Evolutionary conservation across 352 stramenopile species (phyloP).

Genomic region (Thraustochytrium striatum): DNA sequence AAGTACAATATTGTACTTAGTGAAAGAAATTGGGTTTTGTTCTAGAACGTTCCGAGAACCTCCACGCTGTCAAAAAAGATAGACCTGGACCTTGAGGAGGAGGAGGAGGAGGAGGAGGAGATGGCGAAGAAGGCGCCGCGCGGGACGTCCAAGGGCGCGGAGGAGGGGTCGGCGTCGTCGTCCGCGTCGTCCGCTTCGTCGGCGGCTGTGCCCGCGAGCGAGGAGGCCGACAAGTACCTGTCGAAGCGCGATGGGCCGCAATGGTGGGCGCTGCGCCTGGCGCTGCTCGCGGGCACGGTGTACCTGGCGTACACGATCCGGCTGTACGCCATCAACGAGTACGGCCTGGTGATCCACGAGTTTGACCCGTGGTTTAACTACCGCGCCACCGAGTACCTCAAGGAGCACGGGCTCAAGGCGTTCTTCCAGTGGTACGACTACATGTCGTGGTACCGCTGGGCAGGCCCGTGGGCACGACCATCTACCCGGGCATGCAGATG

Average conservation of each 20-base stretch:
- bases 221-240: not conserved
- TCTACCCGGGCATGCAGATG: constrained; percentile 72
- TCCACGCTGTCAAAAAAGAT: too few species aligned
- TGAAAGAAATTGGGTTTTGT: too few species aligned
- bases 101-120: too few species aligned
- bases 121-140: too few species aligned
- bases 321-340: constrained; percentile 48
- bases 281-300: not conserved
- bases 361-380: constrained; percentile 97
- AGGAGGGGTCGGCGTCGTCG: too few species aligned
- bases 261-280: constrained; percentile 15
- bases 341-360: constrained; percentile 74
- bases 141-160: too few species aligned
- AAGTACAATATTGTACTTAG: too few species aligned
- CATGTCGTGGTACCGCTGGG: constrained; percentile 78
- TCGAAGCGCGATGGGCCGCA: not conserved
- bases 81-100: too few species aligned
- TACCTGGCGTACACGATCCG: constrained; percentile 45
- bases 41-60: too few species aligned
- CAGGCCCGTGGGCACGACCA: constrained; percentile 83
- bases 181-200: too few species aligned
- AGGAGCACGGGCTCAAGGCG: constrained; percentile 84
- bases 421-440: constrained; percentile 96
- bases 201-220: not conserved
- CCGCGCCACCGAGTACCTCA: constrained; percentile 92